A percentile compares a stretch with the other conserved stretches of the same genome.
Evolutionary conservation across 176 grass and related monocot genomes (phyloP).

Genomic region (Themeda triandra): DNA sequence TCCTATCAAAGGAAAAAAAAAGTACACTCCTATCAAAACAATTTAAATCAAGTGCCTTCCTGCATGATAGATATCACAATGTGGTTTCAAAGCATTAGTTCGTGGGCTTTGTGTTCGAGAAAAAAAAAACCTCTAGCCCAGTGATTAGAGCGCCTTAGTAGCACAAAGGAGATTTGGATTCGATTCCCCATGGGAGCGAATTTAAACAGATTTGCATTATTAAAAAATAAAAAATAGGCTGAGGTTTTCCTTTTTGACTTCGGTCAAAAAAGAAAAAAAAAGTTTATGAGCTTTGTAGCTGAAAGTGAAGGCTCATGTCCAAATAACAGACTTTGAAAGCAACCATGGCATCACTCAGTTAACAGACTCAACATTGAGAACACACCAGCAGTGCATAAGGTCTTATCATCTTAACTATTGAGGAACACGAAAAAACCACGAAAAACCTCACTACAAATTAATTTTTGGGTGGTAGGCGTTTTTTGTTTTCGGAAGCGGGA

Average conservation of each 20-base stretch:
- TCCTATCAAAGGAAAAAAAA: background rate
- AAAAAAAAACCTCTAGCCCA: too few species aligned
- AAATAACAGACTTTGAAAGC: background rate
- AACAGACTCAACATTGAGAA: background rate
- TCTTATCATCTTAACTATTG: background rate
- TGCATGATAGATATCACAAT: too few species aligned
- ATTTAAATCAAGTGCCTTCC: background rate
- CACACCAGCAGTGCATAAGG: background rate
- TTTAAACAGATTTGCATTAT: too few species aligned
- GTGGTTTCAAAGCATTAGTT: background rate
- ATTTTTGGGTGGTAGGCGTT: too few species aligned
- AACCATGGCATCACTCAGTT: background rate
- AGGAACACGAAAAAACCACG: conserved; percentile 23
- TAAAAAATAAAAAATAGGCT: too few species aligned
- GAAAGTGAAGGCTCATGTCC: background rate
- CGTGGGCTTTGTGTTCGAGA: background rate
- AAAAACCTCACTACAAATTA: too few species aligned
- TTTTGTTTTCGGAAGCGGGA: too few species aligned
- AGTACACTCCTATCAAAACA: background rate
- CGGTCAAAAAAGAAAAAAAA: too few species aligned
- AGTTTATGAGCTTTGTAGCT: background rate
- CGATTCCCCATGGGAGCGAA: too few species aligned
- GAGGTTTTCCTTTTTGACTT: too few species aligned
- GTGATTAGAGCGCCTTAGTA: too few species aligned
- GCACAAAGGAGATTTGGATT: too few species aligned